Evolutionary conservation across 2,329 filamentous ascomycete species (phyloP).

Genomic region (Graphium sp.): DNA sequence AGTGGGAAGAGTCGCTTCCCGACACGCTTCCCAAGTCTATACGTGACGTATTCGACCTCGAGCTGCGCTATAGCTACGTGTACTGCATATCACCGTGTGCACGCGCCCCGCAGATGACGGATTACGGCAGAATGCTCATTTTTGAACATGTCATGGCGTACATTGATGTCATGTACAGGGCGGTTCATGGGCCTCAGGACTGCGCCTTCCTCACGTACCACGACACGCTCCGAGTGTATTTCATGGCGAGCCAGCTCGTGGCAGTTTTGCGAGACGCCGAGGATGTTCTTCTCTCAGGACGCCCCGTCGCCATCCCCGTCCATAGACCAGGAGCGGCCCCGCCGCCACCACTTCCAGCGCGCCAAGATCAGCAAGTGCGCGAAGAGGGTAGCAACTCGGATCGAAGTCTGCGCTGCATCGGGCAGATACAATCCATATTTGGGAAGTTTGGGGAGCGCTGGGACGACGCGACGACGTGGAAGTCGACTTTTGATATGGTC

Average conservation of each 20-base stretch:
- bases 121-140: slow-evolving; percentile 64
- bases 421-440: slow-evolving; percentile 34
- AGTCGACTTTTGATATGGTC: slow-evolving; percentile 31
- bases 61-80: slow-evolving; percentile 79
- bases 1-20: slow-evolving; percentile 70
- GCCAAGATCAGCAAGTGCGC: slow-evolving; percentile 16
- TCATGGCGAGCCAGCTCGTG: slow-evolving; percentile 47
- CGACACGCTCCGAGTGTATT: slow-evolving; percentile 73
- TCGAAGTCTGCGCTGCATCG: slow-evolving; percentile 36
- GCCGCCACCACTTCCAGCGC: slow-evolving; percentile 34
- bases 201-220: slow-evolving; percentile 68
- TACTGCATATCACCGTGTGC: slow-evolving; percentile 74
- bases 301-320: slow-evolving; percentile 21
- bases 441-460: slow-evolving; percentile 41
- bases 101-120: slow-evolving; percentile 52
- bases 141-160: slow-evolving; percentile 82
- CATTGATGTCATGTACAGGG: slow-evolving; percentile 53
- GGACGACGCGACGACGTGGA: slow-evolving; percentile 37
- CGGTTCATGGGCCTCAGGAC: slow-evolving; percentile 41
- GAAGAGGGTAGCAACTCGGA: slow-evolving; percentile 36
- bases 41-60: slow-evolving; percentile 67
- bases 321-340: slow-evolving; percentile 26
- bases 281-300: slow-evolving; percentile 35
- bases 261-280: slow-evolving; percentile 41
- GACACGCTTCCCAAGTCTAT: slow-evolving; percentile 45